Percentiles rank a stretch among this genome's conserved stretches.
These are phyloP conservation scores for Magnusiomyces fungicola DNA, from an alignment of 1,139 yeast species.

Conservation along the genomic window DNA sequence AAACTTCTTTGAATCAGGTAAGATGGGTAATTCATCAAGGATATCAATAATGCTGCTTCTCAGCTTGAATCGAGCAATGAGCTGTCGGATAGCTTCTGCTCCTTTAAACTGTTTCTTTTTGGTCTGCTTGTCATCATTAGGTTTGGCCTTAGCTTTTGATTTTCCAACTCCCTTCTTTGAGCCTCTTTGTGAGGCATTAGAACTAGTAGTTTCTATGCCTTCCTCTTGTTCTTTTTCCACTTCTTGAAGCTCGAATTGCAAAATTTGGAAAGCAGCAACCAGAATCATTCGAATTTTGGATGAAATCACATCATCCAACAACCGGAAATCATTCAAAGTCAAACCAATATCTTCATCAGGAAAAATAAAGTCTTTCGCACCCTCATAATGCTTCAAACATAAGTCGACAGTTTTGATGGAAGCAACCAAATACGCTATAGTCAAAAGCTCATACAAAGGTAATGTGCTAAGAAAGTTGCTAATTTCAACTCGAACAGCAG, in stretches of 20 bases:
- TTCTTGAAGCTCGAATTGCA: background rate
- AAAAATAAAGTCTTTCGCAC: background rate
- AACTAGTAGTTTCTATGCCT: too few species aligned
- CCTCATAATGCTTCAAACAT: background rate
- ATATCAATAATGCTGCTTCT: background rate
- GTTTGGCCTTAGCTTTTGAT: background rate
- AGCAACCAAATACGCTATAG: background rate
- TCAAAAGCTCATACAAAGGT: background rate
- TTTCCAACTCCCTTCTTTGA: background rate
- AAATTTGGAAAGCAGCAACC: background rate
- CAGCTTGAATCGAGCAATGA: background rate
- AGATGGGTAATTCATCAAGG: background rate
- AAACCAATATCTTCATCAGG: slow-evolving; percentile 3
- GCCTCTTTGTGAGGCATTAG: too few species aligned
- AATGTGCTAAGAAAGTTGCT: background rate
- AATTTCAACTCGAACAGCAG: background rate
- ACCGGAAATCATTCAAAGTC: background rate
- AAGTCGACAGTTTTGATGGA: slow-evolving; percentile 2
- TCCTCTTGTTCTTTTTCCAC: background rate
- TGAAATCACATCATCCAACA: background rate
- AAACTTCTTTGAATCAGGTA: background rate
- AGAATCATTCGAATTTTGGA: background rate
- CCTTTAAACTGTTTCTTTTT: background rate
- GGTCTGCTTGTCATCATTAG: background rate
- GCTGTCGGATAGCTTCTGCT: background rate